Percentiles rank a stretch among this genome's conserved stretches.
Conservation (phyloP, 108 stramenopile species). For the Hondaea fermentalgiana region DNA sequence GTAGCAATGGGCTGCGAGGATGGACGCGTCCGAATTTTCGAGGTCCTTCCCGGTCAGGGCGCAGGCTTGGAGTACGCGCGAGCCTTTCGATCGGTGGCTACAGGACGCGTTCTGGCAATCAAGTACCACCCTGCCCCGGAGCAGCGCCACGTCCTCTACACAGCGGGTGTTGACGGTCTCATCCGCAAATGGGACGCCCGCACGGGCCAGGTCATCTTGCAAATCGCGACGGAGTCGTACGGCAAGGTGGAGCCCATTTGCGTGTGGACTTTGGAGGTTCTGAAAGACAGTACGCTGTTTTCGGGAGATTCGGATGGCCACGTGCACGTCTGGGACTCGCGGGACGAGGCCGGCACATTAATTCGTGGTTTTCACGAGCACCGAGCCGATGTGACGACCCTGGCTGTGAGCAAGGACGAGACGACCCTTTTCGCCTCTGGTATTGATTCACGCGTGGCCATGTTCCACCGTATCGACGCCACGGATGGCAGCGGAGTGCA, state of each 20-base stretch:
- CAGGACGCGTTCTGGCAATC: not conserved
- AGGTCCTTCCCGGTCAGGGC: not conserved
- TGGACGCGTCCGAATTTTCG: not conserved
- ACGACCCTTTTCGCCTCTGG: not conserved
- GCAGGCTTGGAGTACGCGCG: not conserved
- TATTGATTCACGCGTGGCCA: constrained; percentile 2
- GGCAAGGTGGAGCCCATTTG: constrained; percentile 5
- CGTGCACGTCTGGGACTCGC: not conserved
- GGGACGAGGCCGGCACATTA: not conserved
- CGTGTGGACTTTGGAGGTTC: not conserved
- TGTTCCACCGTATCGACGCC: not conserved
- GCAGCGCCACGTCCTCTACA: not conserved
- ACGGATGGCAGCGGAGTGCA: not conserved
- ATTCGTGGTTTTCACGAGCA: not conserved
- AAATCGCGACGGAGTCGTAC: constrained; percentile 3
- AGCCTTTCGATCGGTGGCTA: not conserved
- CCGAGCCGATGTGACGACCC: not conserved
- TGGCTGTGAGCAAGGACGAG: not conserved
- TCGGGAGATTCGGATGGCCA: constrained; percentile 1
- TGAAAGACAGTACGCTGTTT: not conserved
- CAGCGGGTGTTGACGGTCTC: not conserved
- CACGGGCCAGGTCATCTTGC: not conserved
- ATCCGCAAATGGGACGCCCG: constrained; percentile 4
- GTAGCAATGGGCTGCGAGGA: not conserved
- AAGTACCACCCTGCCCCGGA: not conserved